phyloP scores from a whole-genome alignment of 1,139 yeast genomes.

The Kodamaea derodonti region DNA sequence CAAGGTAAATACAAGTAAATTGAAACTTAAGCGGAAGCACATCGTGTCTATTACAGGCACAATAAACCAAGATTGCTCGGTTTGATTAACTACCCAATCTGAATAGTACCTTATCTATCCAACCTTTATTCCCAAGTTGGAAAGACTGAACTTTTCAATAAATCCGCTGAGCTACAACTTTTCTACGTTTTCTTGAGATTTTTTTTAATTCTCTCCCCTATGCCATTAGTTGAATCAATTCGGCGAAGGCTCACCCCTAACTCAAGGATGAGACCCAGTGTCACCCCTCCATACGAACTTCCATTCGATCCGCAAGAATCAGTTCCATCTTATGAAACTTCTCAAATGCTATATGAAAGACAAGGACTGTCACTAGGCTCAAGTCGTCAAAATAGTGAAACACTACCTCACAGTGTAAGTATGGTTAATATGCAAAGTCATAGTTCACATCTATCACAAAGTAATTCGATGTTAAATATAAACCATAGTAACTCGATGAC shows the following conservation, averaged over 20 bases:
- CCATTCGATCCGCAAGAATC: constrained; percentile 33
- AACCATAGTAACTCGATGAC: constrained; percentile 1
- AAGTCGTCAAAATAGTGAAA: neutral
- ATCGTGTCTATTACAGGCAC: too few relatives aligned
- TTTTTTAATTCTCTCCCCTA: too few relatives aligned
- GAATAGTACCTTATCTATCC: too few relatives aligned
- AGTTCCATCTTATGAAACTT: constrained; percentile 45
- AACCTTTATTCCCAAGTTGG: too few relatives aligned
- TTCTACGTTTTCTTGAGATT: too few relatives aligned
- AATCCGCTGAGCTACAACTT: too few relatives aligned
- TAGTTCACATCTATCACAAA: neutral
- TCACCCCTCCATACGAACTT: neutral
- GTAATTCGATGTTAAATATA: neutral
- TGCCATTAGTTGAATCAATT: constrained; percentile 22
- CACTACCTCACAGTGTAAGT: neutral
- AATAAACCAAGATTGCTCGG: too few relatives aligned
- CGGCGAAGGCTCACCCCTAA: constrained; percentile 22
- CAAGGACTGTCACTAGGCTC: constrained; percentile 5
- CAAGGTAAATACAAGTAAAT: too few relatives aligned
- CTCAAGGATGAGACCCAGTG: neutral
- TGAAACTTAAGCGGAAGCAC: too few relatives aligned
- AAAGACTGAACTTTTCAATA: too few relatives aligned
- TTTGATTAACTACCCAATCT: too few relatives aligned
- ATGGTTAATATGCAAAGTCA: neutral
- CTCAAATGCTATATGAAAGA: constrained; percentile 33